Conservation (phyloP, 2,329 filamentous ascomycete species). For the Fusarium multiceps region DNA sequence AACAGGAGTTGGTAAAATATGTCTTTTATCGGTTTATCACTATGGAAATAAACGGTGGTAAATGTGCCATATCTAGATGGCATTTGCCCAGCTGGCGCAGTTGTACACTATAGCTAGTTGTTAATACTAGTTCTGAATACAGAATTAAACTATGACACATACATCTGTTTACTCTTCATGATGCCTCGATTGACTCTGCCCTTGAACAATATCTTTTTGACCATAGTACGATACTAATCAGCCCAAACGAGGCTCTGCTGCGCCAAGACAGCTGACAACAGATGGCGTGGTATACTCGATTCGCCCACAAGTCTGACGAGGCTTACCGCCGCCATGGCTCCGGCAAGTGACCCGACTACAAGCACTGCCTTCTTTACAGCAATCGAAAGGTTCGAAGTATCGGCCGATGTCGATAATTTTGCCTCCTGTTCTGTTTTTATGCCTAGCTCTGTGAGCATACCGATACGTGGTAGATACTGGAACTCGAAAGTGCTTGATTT, state of each 20-base stretch:
- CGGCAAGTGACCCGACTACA: constrained; percentile 23
- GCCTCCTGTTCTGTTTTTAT: background rate
- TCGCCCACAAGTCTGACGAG: constrained; percentile 29
- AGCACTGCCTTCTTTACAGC: constrained; percentile 36
- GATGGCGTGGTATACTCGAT: constrained; percentile 32
- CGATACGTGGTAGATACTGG: constrained; percentile 70
- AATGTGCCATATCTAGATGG: constrained; percentile 11
- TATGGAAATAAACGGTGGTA: constrained; percentile 12
- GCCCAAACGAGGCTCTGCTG: constrained; percentile 35
- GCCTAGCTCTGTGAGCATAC: constrained; percentile 52
- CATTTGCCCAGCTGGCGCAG: constrained; percentile 21
- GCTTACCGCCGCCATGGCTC: constrained; percentile 29
- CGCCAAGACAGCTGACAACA: constrained; percentile 36
- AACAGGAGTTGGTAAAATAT: constrained; percentile 41
- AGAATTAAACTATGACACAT: constrained; percentile 4
- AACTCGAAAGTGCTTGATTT: constrained; percentile 74
- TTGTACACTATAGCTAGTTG: constrained; percentile 26
- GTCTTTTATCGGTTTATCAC: constrained; percentile 14
- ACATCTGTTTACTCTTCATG: background rate
- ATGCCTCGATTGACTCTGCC: background rate
- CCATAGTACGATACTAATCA: constrained; percentile 3
- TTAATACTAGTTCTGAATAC: constrained; percentile 22
- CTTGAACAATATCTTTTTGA: background rate
- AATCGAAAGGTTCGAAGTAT: constrained; percentile 9
- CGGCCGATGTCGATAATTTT: background rate